phyloP scores from a whole-genome alignment of 2,329 filamentous ascomycete species.

The Lachnellula arida region DNA sequence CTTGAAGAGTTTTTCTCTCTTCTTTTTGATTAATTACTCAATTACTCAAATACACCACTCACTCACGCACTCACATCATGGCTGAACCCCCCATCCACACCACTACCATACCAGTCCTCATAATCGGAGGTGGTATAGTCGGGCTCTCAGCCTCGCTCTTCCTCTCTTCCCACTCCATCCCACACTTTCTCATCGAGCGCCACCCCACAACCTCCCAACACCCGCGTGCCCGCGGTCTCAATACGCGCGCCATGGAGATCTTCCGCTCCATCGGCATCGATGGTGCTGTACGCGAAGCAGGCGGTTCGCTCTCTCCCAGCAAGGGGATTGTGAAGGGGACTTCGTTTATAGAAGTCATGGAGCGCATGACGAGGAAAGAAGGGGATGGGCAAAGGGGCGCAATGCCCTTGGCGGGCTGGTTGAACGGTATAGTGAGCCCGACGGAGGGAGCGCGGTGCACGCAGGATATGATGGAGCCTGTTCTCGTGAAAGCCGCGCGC shows the following conservation, averaged over 20 bases:
- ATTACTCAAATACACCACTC: too few species aligned
- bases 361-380: conserved; percentile 18
- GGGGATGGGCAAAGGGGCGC: conserved; percentile 1
- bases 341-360: conserved; percentile 18
- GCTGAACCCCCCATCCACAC: neutral
- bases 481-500: conserved; percentile 32
- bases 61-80: too few species aligned
- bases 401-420: conserved; percentile 19
- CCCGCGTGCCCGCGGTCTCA: conserved; percentile 36
- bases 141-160: conserved; percentile 37
- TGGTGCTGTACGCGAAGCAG: conserved; percentile 20
- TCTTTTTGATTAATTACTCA: too few species aligned
- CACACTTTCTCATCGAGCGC: conserved; percentile 36
- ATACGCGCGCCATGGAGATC: conserved; percentile 36
- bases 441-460: conserved; percentile 30
- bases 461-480: conserved; percentile 38
- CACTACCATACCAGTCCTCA: conserved; percentile 27
- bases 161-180: conserved; percentile 31
- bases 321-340: conserved; percentile 16
- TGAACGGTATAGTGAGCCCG: conserved; percentile 15
- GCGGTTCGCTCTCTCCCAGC: conserved; percentile 19
- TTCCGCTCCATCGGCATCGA: conserved; percentile 30
- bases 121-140: conserved; percentile 38
- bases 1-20: too few species aligned
- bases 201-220: conserved; percentile 34